Percentiles rank a stretch among this genome's conserved stretches.
phyloP scores from a whole-genome alignment of 169 alveolate species.

The Plasmodium vivax region DNA sequence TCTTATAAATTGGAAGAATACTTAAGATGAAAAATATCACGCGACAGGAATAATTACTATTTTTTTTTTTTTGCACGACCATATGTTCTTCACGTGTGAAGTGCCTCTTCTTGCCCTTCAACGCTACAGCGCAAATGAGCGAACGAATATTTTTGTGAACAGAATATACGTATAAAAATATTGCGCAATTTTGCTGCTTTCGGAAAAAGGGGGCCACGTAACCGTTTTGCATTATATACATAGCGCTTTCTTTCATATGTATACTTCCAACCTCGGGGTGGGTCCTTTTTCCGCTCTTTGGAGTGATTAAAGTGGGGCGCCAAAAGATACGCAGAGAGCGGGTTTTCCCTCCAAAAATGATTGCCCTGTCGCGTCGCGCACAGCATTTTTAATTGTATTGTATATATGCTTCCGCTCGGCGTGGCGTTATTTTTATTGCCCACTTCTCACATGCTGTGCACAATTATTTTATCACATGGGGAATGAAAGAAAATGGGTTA shows the following conservation, averaged over 20 bases:
- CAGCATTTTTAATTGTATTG: neutral
- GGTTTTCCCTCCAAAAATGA: neutral
- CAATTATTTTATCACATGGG: neutral
- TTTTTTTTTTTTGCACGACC: neutral
- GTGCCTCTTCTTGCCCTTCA: neutral
- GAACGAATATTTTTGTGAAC: neutral
- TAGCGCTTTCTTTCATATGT: neutral
- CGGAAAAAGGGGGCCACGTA: neutral
- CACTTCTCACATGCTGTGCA: neutral
- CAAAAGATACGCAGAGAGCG: neutral
- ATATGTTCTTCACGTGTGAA: neutral
- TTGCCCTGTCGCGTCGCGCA: neutral
- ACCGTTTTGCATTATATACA: neutral
- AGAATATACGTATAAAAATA: neutral
- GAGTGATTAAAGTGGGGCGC: constrained; percentile 1
- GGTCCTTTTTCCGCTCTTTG: neutral
- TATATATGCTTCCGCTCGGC: neutral
- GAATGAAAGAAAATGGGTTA: neutral
- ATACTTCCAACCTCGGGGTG: neutral
- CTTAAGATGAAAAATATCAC: neutral
- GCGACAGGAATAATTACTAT: too few species aligned
- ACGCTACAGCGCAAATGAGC: neutral
- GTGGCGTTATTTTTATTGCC: neutral
- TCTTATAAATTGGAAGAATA: neutral
- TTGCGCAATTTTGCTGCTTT: neutral